phyloP scores from a whole-genome alignment of 179 eudicot species.

The Patellifolia procumbens region DNA sequence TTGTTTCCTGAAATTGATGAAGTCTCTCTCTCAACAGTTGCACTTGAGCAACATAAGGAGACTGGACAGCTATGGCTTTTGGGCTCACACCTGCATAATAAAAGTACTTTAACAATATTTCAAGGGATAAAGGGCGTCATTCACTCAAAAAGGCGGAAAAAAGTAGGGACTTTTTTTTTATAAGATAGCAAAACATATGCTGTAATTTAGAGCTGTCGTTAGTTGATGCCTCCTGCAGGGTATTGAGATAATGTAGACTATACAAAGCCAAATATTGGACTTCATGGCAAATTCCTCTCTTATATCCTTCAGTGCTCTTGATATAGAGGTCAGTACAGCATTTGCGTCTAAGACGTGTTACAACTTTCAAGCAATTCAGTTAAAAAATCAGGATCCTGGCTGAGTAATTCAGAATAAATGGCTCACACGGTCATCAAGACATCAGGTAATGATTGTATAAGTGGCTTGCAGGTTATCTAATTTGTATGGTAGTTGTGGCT shows the following conservation, averaged over 20 bases:
- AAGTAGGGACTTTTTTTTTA: not conserved
- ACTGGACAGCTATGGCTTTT: conserved; percentile 72
- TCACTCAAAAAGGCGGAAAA: not conserved
- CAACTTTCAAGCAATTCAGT: not conserved
- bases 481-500: not conserved
- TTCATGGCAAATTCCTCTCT: not conserved
- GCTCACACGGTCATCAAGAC: not conserved
- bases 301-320: not conserved
- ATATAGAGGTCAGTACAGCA: not conserved
- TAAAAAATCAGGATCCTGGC: not conserved
- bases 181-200: not conserved
- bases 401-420: too few relatives aligned
- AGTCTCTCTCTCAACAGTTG: conserved; percentile 78
- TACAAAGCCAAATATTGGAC: not conserved
- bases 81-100: conserved; percentile 72
- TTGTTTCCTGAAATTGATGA: conserved; percentile 60
- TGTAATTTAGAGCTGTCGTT: not conserved
- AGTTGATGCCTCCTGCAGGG: not conserved
- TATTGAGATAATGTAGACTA: not conserved
- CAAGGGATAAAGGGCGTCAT: not conserved
- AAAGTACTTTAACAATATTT: not conserved
- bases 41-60: conserved; percentile 96
- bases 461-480: not conserved
- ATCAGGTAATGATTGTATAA: not conserved
- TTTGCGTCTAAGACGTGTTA: not conserved